These are phyloP conservation scores for Lentinula lateritia DNA, from an alignment of 768 basidiomycete genomes.

Conservation along the genomic window DNA sequence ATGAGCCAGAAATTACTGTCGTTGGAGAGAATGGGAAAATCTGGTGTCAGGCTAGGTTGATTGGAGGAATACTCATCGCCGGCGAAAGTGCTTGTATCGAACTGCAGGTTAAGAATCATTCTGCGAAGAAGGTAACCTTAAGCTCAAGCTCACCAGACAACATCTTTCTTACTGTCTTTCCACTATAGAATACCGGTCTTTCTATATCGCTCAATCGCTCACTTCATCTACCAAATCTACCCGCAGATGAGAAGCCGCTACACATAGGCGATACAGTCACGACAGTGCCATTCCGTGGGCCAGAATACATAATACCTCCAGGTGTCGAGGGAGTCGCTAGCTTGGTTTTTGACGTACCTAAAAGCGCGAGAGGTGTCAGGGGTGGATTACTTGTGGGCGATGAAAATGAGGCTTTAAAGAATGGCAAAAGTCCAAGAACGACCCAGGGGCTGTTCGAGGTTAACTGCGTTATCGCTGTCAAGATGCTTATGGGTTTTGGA, in stretches of 20 bases:
- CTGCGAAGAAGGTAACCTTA: slow-evolving; percentile 59
- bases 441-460: slow-evolving; percentile 66
- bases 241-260: slow-evolving; percentile 38
- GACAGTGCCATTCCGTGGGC: slow-evolving; percentile 65
- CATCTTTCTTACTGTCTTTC: slow-evolving; percentile 1
- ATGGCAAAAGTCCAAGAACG: slow-evolving; percentile 14
- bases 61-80: slow-evolving; percentile 58
- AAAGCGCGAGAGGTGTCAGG: slow-evolving; percentile 53
- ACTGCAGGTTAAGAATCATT: slow-evolving; percentile 78
- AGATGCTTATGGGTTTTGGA: slow-evolving; percentile 64
- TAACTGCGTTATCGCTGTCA: slow-evolving; percentile 54
- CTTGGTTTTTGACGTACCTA: slow-evolving; percentile 78
- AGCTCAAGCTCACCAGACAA: neutral
- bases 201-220: slow-evolving; percentile 55
- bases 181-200: slow-evolving; percentile 58
- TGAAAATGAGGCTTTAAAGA: slow-evolving; percentile 25
- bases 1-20: slow-evolving; percentile 51
- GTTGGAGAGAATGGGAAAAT: slow-evolving; percentile 79
- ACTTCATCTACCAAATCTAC: slow-evolving; percentile 46
- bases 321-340: slow-evolving; percentile 75
- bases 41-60: slow-evolving; percentile 65
- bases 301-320: slow-evolving; percentile 69
- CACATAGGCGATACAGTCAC: slow-evolving; percentile 65
- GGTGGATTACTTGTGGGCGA: slow-evolving; percentile 59
- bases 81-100: slow-evolving; percentile 71